These are phyloP conservation scores for Ustilago vetiveriae DNA, from an alignment of 1,284 basidiomycete species.

Conservation along the genomic window DNA sequence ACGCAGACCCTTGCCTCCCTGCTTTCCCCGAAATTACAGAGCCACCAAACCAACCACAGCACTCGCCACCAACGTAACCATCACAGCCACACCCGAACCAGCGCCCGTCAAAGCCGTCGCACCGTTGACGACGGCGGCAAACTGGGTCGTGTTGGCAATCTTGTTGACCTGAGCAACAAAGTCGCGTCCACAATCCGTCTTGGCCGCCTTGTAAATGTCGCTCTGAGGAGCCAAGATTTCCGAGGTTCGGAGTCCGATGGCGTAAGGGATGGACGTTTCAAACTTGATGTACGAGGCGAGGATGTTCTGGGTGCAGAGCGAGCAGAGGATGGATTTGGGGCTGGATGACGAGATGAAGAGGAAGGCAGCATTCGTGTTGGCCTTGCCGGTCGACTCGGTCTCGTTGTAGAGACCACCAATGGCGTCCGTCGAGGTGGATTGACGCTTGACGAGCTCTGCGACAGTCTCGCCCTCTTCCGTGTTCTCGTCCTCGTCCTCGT, in stretches of 20 bases:
- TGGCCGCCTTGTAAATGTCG: slow-evolving; percentile 51
- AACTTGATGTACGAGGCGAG: slow-evolving; percentile 60
- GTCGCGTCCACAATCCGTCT: slow-evolving; percentile 42
- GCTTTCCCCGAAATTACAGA: slow-evolving; percentile 1
- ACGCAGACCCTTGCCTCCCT: not conserved
- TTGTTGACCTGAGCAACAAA: slow-evolving; percentile 50
- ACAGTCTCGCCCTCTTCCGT: slow-evolving; percentile 17
- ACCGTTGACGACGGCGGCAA: slow-evolving; percentile 40
- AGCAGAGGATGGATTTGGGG: slow-evolving; percentile 56
- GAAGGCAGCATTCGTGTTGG: slow-evolving; percentile 58
- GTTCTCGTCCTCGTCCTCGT: slow-evolving; percentile 10
- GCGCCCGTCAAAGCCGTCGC: slow-evolving; percentile 3
- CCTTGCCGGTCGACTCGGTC: slow-evolving; percentile 14
- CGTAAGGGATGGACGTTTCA: slow-evolving; percentile 60
- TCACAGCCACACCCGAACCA: slow-evolving; percentile 3
- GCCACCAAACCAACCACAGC: slow-evolving; percentile 24
- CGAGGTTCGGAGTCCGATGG: slow-evolving; percentile 53
- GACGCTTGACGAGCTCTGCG: slow-evolving; percentile 19
- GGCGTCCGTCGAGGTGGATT: slow-evolving; percentile 9
- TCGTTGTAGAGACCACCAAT: slow-evolving; percentile 21
- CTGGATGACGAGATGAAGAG: slow-evolving; percentile 52
- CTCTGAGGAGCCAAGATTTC: slow-evolving; percentile 51
- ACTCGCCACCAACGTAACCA: slow-evolving; percentile 9
- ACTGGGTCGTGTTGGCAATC: slow-evolving; percentile 50
- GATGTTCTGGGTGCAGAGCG: slow-evolving; percentile 55